Base-by-base conservation (phyloP, 1,139 yeast genomes). In the Yarrowia galli region DNA sequence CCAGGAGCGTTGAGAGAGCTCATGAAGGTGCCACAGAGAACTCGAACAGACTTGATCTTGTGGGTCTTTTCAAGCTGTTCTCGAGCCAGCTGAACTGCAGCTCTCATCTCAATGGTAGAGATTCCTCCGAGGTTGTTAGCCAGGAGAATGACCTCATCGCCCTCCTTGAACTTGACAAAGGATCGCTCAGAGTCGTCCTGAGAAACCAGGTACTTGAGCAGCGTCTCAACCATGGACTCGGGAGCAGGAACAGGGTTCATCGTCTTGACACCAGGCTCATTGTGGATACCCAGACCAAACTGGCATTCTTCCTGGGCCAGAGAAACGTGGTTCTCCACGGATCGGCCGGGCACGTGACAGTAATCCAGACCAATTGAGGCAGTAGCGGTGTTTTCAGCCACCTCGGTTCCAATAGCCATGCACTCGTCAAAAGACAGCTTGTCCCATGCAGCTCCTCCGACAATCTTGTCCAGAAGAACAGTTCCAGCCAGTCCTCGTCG, bases 401-500 rank as follows among this genome's bases (percentile, higher is more conserved):
- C 84, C 8, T 84, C 80, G 38, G 82, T 80, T 3, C 97, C 97
- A 67, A 88, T 80, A 8, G 79, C 78, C 36, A 84, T 84, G 56
- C 89, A 85, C 16, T 84, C 83, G 5, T 80, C 77, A 70, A 93
- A 79, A 9, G 81, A 79, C 67, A 79, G 77, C n/a, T 81, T 80
- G 36, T 79, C 78, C 42, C 82, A 80, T 43, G 88, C 85, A 63
- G 89, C 90, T 1, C 91, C 93, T 54, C 98, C 97, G 38, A 90
- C 84, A 67, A 89, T 82, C 79, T 93, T 93, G 79, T 93, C 98
- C 23, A 92, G 91, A 23, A 93, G 77, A 0, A 90, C 87, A 2
- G 97, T 92, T 53, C 97, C 98, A 0, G 98, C 97, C 71, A 92
- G 81, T 13, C 97, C 98, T 78, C 98, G 85, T 79, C 98, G 85